Evolutionary conservation across 768 basidiomycete genomes (phyloP), one percentile per base, ranked within the genome.

Genomic region (Pluteus cervinus): DNA sequence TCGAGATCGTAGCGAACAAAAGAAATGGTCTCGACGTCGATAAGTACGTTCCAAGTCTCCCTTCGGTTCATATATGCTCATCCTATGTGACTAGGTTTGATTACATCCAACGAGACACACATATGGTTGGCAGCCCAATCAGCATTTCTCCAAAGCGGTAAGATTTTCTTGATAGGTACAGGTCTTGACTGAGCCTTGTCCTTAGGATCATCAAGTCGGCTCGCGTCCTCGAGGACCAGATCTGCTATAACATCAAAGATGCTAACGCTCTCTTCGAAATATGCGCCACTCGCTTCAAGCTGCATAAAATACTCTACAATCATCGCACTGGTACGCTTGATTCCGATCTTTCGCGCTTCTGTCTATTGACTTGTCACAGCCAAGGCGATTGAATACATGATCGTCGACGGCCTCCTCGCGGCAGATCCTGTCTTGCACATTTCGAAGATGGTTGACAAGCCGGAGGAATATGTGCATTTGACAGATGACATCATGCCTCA

Each of bases 11-110:
- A 3, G 80, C 86, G 0, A 91, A 91, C 58, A 73, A 73, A 54
- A 64, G 76, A 5, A 90, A 89, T 43, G 88, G 88, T 0, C 65
- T 91, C 4, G 88, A 91, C 49, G 87, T 91, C 4, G 87, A 91
- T 67, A 89, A 89, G 86, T 85, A 40, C 42, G 65, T 50, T 4
- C 20, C 20, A 10, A 7, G 22, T 40, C 23, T 14, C 5, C 18
- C 35, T 11, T 23, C 36, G 8, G n/a, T 29, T 36, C n/a, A n/a
- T n/a, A n/a, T 30, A 35, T 30, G 12, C 12, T 16, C 10, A 35
- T 29, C 18, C 10, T 37, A 16, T 12, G 16, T 39, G 17, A 18
- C 6, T 31, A 88, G 86, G 46, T 84, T 87, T 37, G 88, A 91
- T 50, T 91, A 91, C 45, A 86, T 91, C 39, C 64, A 75, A 5